Percentiles rank a stretch among this genome's conserved stretches.
Evolutionary conservation across 2,329 filamentous ascomycete genomes (phyloP).

Genomic region (Corynespora cassiicola): DNA sequence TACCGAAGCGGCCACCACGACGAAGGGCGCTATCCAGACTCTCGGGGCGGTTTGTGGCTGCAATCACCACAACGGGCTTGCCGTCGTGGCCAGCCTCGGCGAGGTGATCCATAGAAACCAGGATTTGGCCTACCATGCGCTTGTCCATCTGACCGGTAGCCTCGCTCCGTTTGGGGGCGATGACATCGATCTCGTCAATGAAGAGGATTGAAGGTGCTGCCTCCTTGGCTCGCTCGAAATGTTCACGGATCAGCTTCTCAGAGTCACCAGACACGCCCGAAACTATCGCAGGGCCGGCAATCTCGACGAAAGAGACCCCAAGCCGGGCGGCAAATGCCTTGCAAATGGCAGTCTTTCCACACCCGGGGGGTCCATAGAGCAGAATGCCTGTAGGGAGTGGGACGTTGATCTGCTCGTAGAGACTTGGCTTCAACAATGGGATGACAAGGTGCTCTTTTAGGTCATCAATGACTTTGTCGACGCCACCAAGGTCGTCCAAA

Average conservation of each 20-base stretch:
- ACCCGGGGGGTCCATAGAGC: conserved; percentile 83
- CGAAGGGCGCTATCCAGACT: conserved; percentile 81
- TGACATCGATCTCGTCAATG: conserved; percentile 90
- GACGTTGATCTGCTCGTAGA: conserved; percentile 70
- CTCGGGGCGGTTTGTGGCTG: conserved; percentile 88
- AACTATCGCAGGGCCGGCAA: conserved; percentile 82
- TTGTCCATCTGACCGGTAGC: conserved; percentile 90
- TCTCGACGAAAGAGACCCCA: conserved; percentile 78
- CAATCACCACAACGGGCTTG: conserved; percentile 86
- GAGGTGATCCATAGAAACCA: conserved; percentile 84
- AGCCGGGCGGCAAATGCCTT: conserved; percentile 79
- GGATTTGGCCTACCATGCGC: conserved; percentile 81
- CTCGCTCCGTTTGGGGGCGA: conserved; percentile 84
- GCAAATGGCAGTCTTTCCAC: conserved; percentile 85
- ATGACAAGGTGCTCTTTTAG: conserved; percentile 75
- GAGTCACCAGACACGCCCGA: conserved; percentile 90
- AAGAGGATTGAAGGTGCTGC: conserved; percentile 90
- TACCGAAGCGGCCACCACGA: conserved; percentile 78
- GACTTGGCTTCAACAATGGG: conserved; percentile 72
- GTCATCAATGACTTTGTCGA: conserved; percentile 73
- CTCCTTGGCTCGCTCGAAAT: conserved; percentile 86
- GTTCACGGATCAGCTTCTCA: conserved; percentile 82
- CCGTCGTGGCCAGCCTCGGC: conserved; percentile 73
- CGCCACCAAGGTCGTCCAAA: conserved; percentile 76
- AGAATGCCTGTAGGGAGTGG: conserved; percentile 77